These are phyloP conservation scores for Mitragyna speciosa DNA, from an alignment of 257 asterid genomes.

Conservation along the genomic window DNA sequence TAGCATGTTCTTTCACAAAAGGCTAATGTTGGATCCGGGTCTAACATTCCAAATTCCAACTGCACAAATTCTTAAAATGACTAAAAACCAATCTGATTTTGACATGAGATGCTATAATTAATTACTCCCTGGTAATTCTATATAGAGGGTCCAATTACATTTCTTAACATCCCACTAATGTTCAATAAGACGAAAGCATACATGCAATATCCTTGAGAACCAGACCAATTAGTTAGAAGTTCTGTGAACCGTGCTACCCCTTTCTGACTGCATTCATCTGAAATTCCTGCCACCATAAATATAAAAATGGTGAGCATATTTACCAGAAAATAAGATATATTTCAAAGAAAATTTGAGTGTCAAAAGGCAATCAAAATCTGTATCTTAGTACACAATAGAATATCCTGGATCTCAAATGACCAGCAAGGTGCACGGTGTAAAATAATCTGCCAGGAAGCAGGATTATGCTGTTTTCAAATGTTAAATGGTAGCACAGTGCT, in stretches of 20 bases:
- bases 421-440: not conserved
- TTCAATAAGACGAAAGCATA: constrained; percentile 31
- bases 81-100: not conserved
- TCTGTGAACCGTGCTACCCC: constrained; percentile 54
- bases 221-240: constrained; percentile 66
- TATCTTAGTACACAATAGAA: not conserved
- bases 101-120: not conserved
- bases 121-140: not conserved
- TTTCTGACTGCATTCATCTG: constrained; percentile 51
- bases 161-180: not conserved
- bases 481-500: not conserved
- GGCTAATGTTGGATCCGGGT: not conserved
- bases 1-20: not conserved
- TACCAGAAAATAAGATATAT: not conserved
- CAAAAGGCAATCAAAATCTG: not conserved
- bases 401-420: not conserved
- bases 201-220: constrained; percentile 75
- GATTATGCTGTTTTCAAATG: not conserved
- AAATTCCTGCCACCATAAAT: constrained; percentile 51
- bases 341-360: not conserved
- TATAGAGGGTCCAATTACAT: not conserved
- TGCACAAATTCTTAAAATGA: not conserved
- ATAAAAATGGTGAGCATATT: not conserved
- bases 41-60: not conserved
- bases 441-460: not conserved